These are phyloP conservation scores for Oryza rufipogon DNA, from an alignment of 176 grass and related monocot genomes.

Conservation along the genomic window DNA sequence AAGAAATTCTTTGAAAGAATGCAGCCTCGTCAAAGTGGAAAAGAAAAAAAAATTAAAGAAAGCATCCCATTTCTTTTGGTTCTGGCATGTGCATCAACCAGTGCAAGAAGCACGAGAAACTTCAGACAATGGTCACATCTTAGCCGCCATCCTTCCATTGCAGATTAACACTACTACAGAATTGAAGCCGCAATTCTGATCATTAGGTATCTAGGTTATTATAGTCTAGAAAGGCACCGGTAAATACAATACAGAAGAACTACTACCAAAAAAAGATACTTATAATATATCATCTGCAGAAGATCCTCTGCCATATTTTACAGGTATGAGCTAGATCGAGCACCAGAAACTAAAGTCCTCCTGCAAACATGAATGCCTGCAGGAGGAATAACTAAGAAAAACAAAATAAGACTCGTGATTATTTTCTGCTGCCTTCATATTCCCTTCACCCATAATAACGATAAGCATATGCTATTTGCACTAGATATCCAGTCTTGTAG, in stretches of 20 bases:
- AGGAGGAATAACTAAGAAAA: not conserved
- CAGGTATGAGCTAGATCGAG: constrained; percentile 39
- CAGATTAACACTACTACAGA: not conserved
- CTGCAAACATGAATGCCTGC: constrained; percentile 2
- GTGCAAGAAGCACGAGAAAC: too few relatives aligned
- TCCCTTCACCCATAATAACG: not conserved
- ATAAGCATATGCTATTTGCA: constrained; percentile 1
- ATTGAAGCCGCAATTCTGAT: constrained; percentile 4
- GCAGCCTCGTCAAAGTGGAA: too few relatives aligned
- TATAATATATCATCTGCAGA: constrained; percentile 38
- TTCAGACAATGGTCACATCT: too few relatives aligned
- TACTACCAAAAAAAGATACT: constrained; percentile 17
- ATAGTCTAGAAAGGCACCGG: not conserved
- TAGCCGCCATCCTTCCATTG: too few relatives aligned
- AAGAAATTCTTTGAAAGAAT: not conserved
- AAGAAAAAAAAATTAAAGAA: too few relatives aligned
- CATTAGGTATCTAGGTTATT: not conserved
- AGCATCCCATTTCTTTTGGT: too few relatives aligned
- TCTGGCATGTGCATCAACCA: too few relatives aligned
- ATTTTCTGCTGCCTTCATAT: constrained; percentile 40
- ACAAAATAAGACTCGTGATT: constrained; percentile 20
- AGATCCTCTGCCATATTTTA: constrained; percentile 52
- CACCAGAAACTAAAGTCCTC: not conserved
- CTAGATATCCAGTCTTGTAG: not conserved
- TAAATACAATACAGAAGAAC: constrained; percentile 35